Evolutionary conservation across 495 filamentous ascomycete species (phyloP), one percentile per base, ranked within the genome.

Genomic region (Glutinoglossum americanum): DNA sequence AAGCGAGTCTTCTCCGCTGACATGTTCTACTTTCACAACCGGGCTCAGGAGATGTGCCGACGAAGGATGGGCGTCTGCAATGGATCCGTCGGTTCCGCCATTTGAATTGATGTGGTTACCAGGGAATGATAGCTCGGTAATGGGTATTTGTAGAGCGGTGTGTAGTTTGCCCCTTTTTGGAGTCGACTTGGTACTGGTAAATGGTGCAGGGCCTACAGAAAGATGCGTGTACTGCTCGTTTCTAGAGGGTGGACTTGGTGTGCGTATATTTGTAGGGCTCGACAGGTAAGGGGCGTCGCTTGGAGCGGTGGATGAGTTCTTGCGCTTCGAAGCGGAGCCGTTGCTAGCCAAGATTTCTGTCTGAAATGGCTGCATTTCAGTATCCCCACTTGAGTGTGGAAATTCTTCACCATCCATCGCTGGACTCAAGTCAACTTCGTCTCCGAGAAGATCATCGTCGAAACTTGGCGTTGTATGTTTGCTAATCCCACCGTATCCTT

Each of bases 381-480:
- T 19, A 41, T 28, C 35, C 15, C 26, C 8, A 35, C 54, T 9
- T 47, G 11, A 19, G 10, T 28, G 32, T 19, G 15, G 54, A 25
- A 41, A 47, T 23, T 44, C 54, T 17, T 9, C 37, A 8, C 17
- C 44, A 48, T 48, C 39, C 21, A 58, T 27, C 1, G 11, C 10
- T 3, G 56, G 35, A 17, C 28, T 44, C 56, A 49, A 27, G 25
- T 48, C 56, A 15, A 58, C 23, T 0, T 32, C 23, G 0, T 13
- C 39, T 30, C 48, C 48, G 1, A 28, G 48, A n/a, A 48, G 0
- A 33, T 58, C 56, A 23, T 58, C 56, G 30, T 58, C 56, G 30
- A 58, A 58, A 49, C 56, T 26, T 15, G 56, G 56, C 25, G 56
- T 53, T 35, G 56, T 49, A 33, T 58, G 37, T 23, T 44, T 35